These are phyloP conservation scores for Phallus indusiatus DNA, from an alignment of 768 basidiomycete genomes.

Conservation along the genomic window DNA sequence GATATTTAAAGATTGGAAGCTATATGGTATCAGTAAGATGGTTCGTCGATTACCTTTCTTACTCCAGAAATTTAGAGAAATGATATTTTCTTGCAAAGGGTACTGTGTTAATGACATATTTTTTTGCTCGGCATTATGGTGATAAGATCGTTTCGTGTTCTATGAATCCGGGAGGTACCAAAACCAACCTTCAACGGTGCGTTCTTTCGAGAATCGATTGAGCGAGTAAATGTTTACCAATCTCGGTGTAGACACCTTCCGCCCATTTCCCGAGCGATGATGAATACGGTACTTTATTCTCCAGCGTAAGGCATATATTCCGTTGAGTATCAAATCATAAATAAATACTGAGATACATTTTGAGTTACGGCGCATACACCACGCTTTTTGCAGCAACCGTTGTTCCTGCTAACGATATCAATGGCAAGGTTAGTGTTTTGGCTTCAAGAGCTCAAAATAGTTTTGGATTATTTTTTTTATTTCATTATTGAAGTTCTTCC, in stretches of 20 bases:
- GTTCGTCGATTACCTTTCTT: conserved; percentile 2
- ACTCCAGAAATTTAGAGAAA: not conserved
- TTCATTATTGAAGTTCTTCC: not conserved
- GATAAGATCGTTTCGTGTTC: conserved; percentile 31
- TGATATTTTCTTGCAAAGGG: conserved; percentile 22
- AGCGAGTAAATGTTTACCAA: too few species aligned
- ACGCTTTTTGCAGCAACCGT: not conserved
- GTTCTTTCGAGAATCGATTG: not conserved
- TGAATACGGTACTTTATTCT: too few species aligned
- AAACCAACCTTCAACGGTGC: conserved; percentile 17
- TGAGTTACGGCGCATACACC: not conserved
- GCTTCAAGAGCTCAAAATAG: not conserved
- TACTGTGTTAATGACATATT: conserved; percentile 27
- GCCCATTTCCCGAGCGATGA: too few species aligned
- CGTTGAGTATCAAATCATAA: not conserved
- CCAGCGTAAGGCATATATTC: not conserved
- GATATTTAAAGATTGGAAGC: not conserved
- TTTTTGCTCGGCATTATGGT: conserved; percentile 31
- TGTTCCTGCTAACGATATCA: not conserved
- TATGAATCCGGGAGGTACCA: conserved; percentile 34
- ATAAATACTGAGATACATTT: not conserved
- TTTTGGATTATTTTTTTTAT: not conserved
- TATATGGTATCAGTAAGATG: conserved; percentile 15
- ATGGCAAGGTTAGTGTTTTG: not conserved
- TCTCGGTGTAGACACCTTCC: too few species aligned